Conservation (phyloP, 306 rosid genomes). For the Cyamopsis tetragonoloba region DNA sequence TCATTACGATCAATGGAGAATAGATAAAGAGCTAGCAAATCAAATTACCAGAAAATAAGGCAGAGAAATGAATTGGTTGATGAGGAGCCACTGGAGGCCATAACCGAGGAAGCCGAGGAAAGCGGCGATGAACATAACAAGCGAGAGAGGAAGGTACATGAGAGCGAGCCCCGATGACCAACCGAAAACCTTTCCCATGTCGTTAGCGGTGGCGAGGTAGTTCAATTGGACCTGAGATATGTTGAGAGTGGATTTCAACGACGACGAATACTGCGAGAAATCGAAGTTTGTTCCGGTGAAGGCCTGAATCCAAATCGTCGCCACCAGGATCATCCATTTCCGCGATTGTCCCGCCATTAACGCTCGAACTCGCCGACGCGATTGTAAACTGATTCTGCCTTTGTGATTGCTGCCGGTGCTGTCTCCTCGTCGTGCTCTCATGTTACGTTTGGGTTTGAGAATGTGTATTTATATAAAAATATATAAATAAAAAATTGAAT, state of each 20-base stretch:
- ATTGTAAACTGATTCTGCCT: background rate
- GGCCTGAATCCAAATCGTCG: constrained; percentile 87
- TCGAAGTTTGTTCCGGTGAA: constrained; percentile 92
- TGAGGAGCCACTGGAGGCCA: constrained; percentile 81
- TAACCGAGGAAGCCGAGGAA: constrained; percentile 70
- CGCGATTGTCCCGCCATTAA: constrained; percentile 75
- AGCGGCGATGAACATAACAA: constrained; percentile 74
- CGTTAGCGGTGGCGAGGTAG: constrained; percentile 79
- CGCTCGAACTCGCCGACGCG: background rate
- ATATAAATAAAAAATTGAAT: background rate
- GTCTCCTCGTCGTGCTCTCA: constrained; percentile 25
- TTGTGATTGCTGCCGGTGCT: background rate
- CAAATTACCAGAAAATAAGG: constrained; percentile 74
- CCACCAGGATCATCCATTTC: constrained; percentile 83
- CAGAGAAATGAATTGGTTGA: constrained; percentile 39
- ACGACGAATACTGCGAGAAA: constrained; percentile 85
- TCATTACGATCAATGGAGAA: too few relatives aligned
- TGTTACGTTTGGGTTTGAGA: background rate
- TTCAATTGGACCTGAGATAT: constrained; percentile 79
- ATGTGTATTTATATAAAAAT: background rate
- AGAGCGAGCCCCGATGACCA: constrained; percentile 88
- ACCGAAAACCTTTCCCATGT: constrained; percentile 80
- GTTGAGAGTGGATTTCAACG: constrained; percentile 55
- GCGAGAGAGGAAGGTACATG: constrained; percentile 52
- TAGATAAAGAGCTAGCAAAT: background rate